Evolutionary conservation across 208 protist genomes (phyloP).

Genomic region (Phytomonas francai): DNA sequence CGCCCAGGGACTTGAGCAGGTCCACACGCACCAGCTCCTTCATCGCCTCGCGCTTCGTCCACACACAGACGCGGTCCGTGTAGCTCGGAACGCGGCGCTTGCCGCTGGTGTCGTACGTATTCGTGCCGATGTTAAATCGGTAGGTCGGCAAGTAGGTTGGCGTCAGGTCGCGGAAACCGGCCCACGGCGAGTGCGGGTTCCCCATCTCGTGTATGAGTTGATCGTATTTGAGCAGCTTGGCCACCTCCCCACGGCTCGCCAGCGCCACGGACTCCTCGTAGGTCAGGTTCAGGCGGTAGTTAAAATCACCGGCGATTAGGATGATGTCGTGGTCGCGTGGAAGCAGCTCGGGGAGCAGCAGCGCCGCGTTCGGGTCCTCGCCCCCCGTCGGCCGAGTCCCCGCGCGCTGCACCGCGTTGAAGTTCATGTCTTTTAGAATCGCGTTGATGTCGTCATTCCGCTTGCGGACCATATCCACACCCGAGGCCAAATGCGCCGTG

Average conservation of each 20-base stretch:
- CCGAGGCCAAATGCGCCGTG: constrained; percentile 91
- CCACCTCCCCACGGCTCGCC: constrained; percentile 19
- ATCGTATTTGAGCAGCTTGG: constrained; percentile 65
- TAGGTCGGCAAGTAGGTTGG: constrained; percentile 87
- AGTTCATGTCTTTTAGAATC: constrained; percentile 83
- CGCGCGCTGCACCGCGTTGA: constrained; percentile 52
- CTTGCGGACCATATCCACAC: constrained; percentile 73
- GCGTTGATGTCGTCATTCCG: constrained; percentile 89
- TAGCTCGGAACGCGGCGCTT: constrained; percentile 87
- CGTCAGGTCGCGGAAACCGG: constrained; percentile 58
- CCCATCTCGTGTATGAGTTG: constrained; percentile 66
- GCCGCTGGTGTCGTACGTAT: constrained; percentile 87
- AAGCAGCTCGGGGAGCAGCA: constrained; percentile 40
- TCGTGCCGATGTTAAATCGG: constrained; percentile 84
- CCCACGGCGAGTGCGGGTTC: constrained; percentile 67
- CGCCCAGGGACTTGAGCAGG: constrained; percentile 27
- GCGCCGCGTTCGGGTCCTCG: neutral
- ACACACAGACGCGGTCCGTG: constrained; percentile 82
- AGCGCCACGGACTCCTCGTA: constrained; percentile 68
- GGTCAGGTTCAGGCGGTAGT: constrained; percentile 83
- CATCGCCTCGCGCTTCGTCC: constrained; percentile 33
- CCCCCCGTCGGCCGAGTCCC: constrained; percentile 18
- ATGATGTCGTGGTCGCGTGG: constrained; percentile 82
- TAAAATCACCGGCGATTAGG: constrained; percentile 90
- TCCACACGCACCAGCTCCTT: constrained; percentile 36